These are phyloP conservation scores for Fusarium domesticum DNA, from an alignment of 2,329 filamentous ascomycete species.

Conservation along the genomic window DNA sequence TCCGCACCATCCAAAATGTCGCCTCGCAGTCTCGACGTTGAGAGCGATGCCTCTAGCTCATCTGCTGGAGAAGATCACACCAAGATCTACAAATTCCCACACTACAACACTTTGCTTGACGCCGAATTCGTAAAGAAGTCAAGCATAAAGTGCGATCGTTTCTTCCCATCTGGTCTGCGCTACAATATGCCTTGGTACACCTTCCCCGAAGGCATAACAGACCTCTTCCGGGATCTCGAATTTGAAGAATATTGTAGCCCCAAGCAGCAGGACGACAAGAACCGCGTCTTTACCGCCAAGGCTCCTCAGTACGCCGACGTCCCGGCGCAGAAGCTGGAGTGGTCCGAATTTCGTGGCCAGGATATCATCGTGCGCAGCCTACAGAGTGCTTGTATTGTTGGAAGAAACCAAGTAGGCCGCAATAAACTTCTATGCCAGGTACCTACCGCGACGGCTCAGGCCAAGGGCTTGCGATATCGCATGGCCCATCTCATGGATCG, in stretches of 20 bases:
- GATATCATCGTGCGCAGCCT: conserved; percentile 6
- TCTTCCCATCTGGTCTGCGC: not conserved
- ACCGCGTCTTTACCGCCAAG: conserved; percentile 3
- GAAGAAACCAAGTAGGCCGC: not conserved
- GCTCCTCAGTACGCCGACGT: not conserved
- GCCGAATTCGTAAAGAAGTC: not conserved
- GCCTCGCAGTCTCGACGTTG: not conserved
- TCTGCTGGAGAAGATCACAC: too few species aligned
- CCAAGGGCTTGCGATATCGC: conserved; percentile 1
- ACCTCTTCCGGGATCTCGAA: not conserved
- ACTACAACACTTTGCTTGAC: not conserved
- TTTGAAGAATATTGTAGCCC: not conserved
- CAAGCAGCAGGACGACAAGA: not conserved
- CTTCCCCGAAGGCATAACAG: not conserved
- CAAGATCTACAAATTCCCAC: not conserved
- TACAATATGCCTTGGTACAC: not conserved
- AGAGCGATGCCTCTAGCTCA: not conserved
- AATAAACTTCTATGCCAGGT: not conserved
- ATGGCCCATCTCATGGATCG: conserved; percentile 6
- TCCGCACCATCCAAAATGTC: not conserved
- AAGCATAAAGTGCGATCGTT: not conserved
- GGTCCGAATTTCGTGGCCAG: conserved; percentile 1
- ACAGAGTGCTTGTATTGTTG: not conserved
- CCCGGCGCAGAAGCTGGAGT: conserved; percentile 2
- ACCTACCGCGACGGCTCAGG: too few species aligned